Evolutionary conservation across 2,329 filamentous ascomycete species (phyloP).

Genomic region (Hypomyces perniciosus): DNA sequence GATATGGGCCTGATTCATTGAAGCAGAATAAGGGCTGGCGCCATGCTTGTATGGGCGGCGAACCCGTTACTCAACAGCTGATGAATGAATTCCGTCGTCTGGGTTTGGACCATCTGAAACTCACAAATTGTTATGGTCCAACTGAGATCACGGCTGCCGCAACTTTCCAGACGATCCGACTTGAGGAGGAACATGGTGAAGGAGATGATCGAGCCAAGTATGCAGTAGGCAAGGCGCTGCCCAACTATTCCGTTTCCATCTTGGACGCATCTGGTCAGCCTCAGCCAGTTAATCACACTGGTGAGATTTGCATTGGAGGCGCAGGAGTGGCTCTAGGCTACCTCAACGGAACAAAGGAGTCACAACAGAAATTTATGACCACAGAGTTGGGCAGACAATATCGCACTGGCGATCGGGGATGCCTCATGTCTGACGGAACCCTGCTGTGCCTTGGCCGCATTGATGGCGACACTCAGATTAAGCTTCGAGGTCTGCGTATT

Average conservation of each 20-base stretch:
- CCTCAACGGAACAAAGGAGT: constrained; percentile 22
- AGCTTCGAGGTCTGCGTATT: constrained; percentile 39
- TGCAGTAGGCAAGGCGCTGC: constrained; percentile 11
- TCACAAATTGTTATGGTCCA: constrained; percentile 27
- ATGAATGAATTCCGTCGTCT: constrained; percentile 9
- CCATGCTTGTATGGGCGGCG: neutral
- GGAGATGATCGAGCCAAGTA: neutral
- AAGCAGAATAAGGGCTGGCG: neutral
- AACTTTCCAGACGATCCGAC: constrained; percentile 1
- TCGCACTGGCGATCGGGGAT: constrained; percentile 36
- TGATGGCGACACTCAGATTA: constrained; percentile 38
- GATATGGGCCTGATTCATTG: neutral
- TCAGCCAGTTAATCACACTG: constrained; percentile 15
- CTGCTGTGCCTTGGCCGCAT: constrained; percentile 33
- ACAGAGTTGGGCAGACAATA: constrained; percentile 23
- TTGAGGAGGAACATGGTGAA: neutral
- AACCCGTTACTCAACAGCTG: neutral
- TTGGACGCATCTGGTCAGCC: constrained; percentile 26
- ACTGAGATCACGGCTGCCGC: constrained; percentile 20
- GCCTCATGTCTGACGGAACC: constrained; percentile 26
- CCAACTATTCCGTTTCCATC: constrained; percentile 36
- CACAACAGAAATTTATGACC: constrained; percentile 5
- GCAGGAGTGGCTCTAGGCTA: constrained; percentile 38
- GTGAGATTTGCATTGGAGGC: constrained; percentile 26
- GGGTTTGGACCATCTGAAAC: neutral